phyloP scores from a whole-genome alignment of 192 early-diverging fungal genomes.

The Backusella psychrophila region DNA sequence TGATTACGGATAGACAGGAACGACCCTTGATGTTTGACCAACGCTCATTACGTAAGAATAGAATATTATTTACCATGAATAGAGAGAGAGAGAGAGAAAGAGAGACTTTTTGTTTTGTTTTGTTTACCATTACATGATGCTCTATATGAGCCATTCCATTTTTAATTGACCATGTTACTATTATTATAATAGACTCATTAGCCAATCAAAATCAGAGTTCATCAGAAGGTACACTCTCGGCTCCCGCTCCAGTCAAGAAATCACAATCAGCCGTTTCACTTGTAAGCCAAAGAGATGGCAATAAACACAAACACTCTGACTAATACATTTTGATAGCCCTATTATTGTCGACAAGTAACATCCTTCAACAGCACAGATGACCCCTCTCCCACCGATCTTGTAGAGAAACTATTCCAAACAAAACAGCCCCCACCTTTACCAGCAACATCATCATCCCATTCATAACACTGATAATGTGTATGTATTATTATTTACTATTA shows the following conservation, averaged over 20 bases:
- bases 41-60: conserved; percentile 1
- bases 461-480: not conserved
- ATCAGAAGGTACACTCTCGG: not conserved
- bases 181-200: conserved; percentile 2
- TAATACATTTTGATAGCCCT: not conserved
- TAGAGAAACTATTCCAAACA: conserved; percentile 25
- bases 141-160: not conserved
- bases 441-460: not conserved
- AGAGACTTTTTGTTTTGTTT: too few species aligned
- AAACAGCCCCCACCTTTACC: conserved; percentile 5
- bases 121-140: not conserved
- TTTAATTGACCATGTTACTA: not conserved
- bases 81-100: not conserved
- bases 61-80: not conserved
- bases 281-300: not conserved
- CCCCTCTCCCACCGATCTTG: conserved; percentile 25
- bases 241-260: conserved; percentile 15
- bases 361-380: conserved; percentile 11
- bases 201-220: not conserved
- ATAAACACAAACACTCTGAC: not conserved
- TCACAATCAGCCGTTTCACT: conserved; percentile 27
- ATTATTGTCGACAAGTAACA: conserved; percentile 7
- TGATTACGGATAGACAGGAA: conserved; percentile 31
- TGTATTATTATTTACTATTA: conserved; percentile 8
- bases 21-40: conserved; percentile 13